Evolutionary conservation across 2,329 filamentous ascomycete genomes (phyloP), one percentile per base, ranked within the genome.

Genomic region (Curvularia lunata): DNA sequence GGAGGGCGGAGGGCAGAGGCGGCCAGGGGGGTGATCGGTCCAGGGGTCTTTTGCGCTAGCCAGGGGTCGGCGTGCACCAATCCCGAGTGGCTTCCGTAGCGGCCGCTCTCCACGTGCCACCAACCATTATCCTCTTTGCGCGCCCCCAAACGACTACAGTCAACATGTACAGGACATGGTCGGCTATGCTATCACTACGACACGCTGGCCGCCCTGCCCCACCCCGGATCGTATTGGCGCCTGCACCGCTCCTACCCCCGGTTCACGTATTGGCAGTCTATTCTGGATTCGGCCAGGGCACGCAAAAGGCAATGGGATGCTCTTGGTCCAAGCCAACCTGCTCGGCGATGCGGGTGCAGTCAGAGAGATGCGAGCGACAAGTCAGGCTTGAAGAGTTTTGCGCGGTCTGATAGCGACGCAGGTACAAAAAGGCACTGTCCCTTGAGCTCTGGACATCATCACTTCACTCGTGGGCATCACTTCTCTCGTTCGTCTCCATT

Each of bases 401-500:
- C 58, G 49, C 61, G 56, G 52, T 59, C 48, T 25, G 52, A 18
- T 23, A 18, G 18, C 32, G n/a, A 43, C 45, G 10, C 40, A 49
- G 46, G 37, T 58, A 70, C 68, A 69, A 68, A 43, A 69, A 70
- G 50, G 38, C 55, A 38, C 45, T 43, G 43, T 40, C 52, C 63
- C 65, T 38, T 55, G 38, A n/a, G 49, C 48, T 43, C 34, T 57
- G 42, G 48, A 27, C 42, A 43, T n/a, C 42, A 43, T 19, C 43
- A 59, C 34, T 49, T 43, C 32, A 43, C 30, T 8, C 30, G 50
- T 45, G 34, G 40, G 40, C 52, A 27, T 42, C 27, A 52, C 16
- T 57, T 37, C 41, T 40, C 46, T 45, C 54, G 42, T 43, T 50
- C 34, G 38, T 58, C 47, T 19, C 51, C 60, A 52, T 53, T 10